These are phyloP conservation scores for Phytophthora pini DNA, from an alignment of 352 stramenopile genomes.

Conservation along the genomic window DNA sequence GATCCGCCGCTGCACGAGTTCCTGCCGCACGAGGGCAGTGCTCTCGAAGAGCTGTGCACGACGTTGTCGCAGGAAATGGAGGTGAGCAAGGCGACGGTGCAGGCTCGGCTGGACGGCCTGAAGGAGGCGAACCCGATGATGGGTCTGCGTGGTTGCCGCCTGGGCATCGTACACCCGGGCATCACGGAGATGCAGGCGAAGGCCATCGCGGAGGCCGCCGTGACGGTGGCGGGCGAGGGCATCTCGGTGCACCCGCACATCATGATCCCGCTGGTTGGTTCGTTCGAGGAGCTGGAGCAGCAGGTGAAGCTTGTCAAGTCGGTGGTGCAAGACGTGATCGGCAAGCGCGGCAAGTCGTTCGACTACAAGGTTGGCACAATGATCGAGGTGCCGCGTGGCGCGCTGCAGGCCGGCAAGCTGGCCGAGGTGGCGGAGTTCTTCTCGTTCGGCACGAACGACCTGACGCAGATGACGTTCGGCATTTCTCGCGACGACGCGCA, in stretches of 20 bases:
- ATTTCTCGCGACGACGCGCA: slow-evolving; percentile 32
- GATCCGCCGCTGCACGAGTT: slow-evolving; percentile 30
- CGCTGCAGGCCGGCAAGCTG: slow-evolving; percentile 31
- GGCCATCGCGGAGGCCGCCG: slow-evolving; percentile 32
- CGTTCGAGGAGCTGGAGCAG: slow-evolving; percentile 32
- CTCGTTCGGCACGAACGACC: slow-evolving; percentile 35
- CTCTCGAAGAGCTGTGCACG: slow-evolving; percentile 31
- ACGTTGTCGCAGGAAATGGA: slow-evolving; percentile 25
- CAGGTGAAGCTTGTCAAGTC: slow-evolving; percentile 36
- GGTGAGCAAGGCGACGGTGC: slow-evolving; percentile 29
- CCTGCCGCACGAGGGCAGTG: slow-evolving; percentile 30
- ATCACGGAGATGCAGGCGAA: slow-evolving; percentile 40
- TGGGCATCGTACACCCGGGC: slow-evolving; percentile 36
- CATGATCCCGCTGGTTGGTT: slow-evolving; percentile 29
- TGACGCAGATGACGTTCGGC: slow-evolving; percentile 36
- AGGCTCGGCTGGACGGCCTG: slow-evolving; percentile 23
- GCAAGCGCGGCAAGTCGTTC: slow-evolving; percentile 27
- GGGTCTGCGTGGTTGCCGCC: slow-evolving; percentile 31
- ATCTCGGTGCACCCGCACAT: slow-evolving; percentile 35
- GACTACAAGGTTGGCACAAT: slow-evolving; percentile 39
- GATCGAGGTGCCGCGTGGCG: slow-evolving; percentile 32
- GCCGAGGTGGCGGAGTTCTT: slow-evolving; percentile 37
- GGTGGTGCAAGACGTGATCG: slow-evolving; percentile 32
- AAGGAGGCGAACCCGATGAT: slow-evolving; percentile 43
- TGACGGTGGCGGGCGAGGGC: slow-evolving; percentile 22